Evolutionary conservation across 148 eudicot species (phyloP), one percentile per base, ranked within the genome.

Genomic region (Cornus kousa): DNA sequence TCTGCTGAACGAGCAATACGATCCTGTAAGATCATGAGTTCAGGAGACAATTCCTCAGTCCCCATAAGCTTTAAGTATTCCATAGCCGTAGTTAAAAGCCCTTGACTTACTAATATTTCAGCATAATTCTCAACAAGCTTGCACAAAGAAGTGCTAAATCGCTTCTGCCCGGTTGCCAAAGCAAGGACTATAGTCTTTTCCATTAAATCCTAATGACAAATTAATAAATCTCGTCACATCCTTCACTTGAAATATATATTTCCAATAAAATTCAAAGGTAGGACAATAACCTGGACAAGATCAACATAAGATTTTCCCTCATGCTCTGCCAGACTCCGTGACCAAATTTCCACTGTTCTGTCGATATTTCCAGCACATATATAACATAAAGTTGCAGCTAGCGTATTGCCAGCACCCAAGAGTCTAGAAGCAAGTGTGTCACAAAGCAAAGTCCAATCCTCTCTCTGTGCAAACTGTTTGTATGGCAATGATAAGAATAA

Each of bases 91-190:
- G 92, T 81, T 85, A 96, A 86, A 81, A 89, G 97, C 77, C 99
- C 99, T 83, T 96, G 99, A 85, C 99, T 96, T 78, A 98, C 97
- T 85, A 96, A 88, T 80, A 96, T 93, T 82, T 96, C 99, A 77
- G 90, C 94, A 82, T 96, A 96, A 76, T 93, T 96, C 82, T 96
- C 99, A 83, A 96, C 91, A 50, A 96, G 94, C 79, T 89, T 96
- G 88, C 93, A 92, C 81, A 96, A 67, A 70, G 93, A 87, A 84
- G 92, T 91, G 85, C 99, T 96, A 75, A 92, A 94, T 74, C 73
- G 86, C 89, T 93, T 96, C 85, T 93, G 98, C 66, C 97, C 99
- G 85, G 92, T 85, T 75, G 98, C 98, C 87, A 96, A 86, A 80
- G 97, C 97, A 76, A 96, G 87, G 77, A 93, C 91, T 37, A 93